phyloP scores from a whole-genome alignment of 2,329 filamentous ascomycete species.

The Pezicula carpinea region DNA sequence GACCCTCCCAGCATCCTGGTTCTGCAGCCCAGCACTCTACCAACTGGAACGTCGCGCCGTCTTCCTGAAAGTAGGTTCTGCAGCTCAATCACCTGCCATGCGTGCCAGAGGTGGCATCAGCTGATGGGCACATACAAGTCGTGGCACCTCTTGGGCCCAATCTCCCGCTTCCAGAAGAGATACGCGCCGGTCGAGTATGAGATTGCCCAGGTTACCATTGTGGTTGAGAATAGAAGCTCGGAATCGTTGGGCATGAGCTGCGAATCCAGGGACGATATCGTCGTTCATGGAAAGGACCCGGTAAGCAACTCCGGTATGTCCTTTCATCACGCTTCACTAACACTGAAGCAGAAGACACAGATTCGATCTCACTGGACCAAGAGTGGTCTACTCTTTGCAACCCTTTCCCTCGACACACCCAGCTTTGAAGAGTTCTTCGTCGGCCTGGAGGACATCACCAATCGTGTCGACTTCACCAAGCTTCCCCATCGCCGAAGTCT shows the following conservation, averaged over 20 bases:
- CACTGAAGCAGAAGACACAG: conserved; percentile 23
- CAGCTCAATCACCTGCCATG: conserved; percentile 1
- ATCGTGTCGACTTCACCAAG: conserved; percentile 47
- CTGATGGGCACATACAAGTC: conserved; percentile 29
- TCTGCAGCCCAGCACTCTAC: conserved; percentile 42
- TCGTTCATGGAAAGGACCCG: conserved; percentile 29
- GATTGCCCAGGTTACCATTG: conserved; percentile 41
- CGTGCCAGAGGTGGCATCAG: conserved; percentile 1
- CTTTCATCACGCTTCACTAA: background rate
- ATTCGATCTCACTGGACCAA: conserved; percentile 36
- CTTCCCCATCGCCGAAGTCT: conserved; percentile 47
- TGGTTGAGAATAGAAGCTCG: conserved; percentile 31
- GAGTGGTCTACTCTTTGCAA: conserved; percentile 48
- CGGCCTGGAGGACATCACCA: conserved; percentile 43
- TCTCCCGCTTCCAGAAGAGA: conserved; percentile 41
- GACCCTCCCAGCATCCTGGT: conserved; percentile 50
- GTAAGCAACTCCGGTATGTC: conserved; percentile 2
- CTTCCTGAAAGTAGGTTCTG: conserved; percentile 37
- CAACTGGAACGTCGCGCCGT: conserved; percentile 44
- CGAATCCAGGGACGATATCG: conserved; percentile 29
- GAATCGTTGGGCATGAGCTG: conserved; percentile 12
- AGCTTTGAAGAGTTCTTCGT: conserved; percentile 49
- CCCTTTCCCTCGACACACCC: conserved; percentile 42
- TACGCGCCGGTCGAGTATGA: conserved; percentile 42
- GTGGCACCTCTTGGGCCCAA: conserved; percentile 48